Evolutionary conservation across 371 early-diverging fungal species (phyloP).

Genomic region (Umbelopsis sp.): DNA sequence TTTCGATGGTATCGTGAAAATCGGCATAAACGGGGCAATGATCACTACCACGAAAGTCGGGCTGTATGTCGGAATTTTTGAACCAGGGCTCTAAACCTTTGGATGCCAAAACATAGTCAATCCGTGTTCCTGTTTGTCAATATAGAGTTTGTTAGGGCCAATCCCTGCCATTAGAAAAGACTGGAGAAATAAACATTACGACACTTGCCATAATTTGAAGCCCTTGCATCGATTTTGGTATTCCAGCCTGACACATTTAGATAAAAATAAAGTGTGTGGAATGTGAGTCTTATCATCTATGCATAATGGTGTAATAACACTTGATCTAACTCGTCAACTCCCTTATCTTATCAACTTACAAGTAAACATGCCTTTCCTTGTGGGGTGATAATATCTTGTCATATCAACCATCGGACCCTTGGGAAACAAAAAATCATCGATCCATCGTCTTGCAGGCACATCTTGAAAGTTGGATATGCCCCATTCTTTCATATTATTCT

Average conservation of each 20-base stretch:
- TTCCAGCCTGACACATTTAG: constrained; percentile 67
- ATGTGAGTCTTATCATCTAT: no score
- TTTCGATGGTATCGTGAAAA: constrained; percentile 46
- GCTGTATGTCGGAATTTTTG: constrained; percentile 59
- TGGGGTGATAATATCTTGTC: constrained; percentile 54
- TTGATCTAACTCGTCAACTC: neutral
- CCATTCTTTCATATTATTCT: constrained; percentile 57
- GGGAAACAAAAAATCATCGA: constrained; percentile 63
- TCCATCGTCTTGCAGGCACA: constrained; percentile 72
- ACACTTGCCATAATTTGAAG: constrained; percentile 32
- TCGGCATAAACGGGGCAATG: constrained; percentile 84
- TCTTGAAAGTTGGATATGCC: constrained; percentile 65
- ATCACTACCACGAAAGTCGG: constrained; percentile 81
- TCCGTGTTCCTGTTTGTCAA: constrained; percentile 57
- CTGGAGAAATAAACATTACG: constrained; percentile 1
- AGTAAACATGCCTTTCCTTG: constrained; percentile 57
- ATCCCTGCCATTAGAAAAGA: no score
- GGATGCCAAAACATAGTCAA: constrained; percentile 83
- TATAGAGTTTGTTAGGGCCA: no score
- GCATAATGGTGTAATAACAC: no score
- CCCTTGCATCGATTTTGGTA: constrained; percentile 68
- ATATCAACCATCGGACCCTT: constrained; percentile 61
- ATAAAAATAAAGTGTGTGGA: no score
- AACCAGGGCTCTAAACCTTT: constrained; percentile 60
- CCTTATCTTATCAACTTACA: constrained; percentile 36